A percentile compares a stretch with the other conserved stretches of the same genome.
phyloP scores from a whole-genome alignment of 1,284 basidiomycete genomes.

The Caloboletus inedulis region DNA sequence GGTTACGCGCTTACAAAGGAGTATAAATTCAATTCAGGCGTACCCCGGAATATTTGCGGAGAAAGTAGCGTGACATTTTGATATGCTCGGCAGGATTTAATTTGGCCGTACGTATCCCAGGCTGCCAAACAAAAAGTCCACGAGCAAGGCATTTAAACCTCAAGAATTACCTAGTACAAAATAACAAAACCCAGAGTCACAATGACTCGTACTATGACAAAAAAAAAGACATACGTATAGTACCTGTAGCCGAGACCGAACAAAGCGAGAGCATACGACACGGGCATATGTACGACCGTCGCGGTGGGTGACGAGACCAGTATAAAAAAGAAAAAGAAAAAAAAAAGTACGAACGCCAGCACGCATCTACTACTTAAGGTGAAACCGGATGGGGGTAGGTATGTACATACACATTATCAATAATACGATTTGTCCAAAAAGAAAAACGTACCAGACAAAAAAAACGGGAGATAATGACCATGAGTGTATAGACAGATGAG shows the following conservation, averaged over 20 bases:
- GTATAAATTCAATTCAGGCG: no score
- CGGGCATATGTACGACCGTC: neutral
- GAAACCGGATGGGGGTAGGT: neutral
- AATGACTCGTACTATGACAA: neutral
- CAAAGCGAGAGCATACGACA: neutral
- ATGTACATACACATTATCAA: neutral
- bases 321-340: no score
- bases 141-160: no score
- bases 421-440: neutral
- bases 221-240: neutral
- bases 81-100: no score
- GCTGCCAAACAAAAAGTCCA: no score
- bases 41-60: no score
- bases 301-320: neutral
- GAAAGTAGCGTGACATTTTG: no score
- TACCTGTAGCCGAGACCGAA: neutral
- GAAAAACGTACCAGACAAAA: neutral
- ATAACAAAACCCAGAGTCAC: neutral
- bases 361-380: neutral
- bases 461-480: neutral
- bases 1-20: no score
- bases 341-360: neutral
- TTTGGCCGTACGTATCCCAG: no score
- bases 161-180: neutral
- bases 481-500: constrained; percentile 1